phyloP scores from a whole-genome alignment of 2,329 filamentous ascomycete genomes.

The Periconia sp. region DNA sequence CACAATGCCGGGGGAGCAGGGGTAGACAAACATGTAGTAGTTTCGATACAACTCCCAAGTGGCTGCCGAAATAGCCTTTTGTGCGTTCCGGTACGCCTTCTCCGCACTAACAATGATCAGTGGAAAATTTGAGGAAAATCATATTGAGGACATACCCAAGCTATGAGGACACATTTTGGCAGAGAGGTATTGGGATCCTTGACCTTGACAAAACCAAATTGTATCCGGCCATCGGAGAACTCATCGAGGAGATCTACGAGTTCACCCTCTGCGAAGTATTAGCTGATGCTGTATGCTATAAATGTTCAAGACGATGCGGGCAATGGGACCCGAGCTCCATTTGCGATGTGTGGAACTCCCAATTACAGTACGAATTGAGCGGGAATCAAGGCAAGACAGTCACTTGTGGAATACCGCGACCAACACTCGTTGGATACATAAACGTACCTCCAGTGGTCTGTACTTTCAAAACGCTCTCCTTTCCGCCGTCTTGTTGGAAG shows the following conservation, averaged over 20 bases:
- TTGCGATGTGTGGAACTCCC: neutral
- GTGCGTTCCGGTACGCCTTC: conserved; percentile 97
- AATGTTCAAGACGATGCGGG: neutral
- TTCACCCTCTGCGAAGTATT: conserved; percentile 72
- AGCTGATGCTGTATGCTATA: conserved; percentile 15
- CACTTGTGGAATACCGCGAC: too few relatives aligned
- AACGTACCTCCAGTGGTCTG: conserved; percentile 79
- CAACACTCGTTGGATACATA: neutral
- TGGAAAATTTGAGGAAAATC: neutral
- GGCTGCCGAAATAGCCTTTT: conserved; percentile 97
- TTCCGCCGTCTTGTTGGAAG: conserved; percentile 81
- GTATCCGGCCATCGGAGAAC: conserved; percentile 93
- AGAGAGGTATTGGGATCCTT: conserved; percentile 89
- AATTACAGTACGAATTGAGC: too few relatives aligned
- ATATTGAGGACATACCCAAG: conserved; percentile 61
- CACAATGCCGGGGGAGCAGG: neutral
- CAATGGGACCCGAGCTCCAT: neutral
- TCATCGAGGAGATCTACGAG: conserved; percentile 88
- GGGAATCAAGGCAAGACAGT: too few relatives aligned
- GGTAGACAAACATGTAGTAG: conserved; percentile 70
- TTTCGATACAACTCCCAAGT: conserved; percentile 85
- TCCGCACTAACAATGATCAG: conserved; percentile 64
- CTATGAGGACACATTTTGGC: conserved; percentile 90
- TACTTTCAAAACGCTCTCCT: conserved; percentile 95
- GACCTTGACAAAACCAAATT: conserved; percentile 96